These are phyloP conservation scores for Solanum gandarillasii DNA, from an alignment of 257 asterid species.

Conservation along the genomic window DNA sequence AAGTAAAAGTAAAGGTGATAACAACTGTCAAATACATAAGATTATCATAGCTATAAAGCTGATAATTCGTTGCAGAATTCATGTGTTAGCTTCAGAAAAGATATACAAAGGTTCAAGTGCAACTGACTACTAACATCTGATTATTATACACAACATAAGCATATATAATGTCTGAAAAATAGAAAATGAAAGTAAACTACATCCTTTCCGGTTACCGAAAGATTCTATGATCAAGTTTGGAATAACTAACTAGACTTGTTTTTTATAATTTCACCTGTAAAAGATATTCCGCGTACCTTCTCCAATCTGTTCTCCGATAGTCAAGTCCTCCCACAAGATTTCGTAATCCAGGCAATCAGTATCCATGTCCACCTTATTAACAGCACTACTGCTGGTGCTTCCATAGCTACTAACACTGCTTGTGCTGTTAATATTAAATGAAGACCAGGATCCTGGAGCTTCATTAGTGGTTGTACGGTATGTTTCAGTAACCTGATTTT, in stretches of 20 bases:
- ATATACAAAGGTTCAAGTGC: not conserved
- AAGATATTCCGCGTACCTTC: slow-evolving; percentile 48
- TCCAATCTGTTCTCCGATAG: slow-evolving; percentile 86
- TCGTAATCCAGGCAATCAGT: slow-evolving; percentile 69
- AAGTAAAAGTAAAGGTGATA: not conserved
- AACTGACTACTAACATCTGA: not conserved
- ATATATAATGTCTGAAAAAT: not conserved
- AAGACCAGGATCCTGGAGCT: slow-evolving; percentile 82
- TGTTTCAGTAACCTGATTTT: slow-evolving; percentile 36
- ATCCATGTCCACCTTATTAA: slow-evolving; percentile 62
- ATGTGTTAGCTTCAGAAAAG: not conserved
- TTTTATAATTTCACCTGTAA: not conserved
- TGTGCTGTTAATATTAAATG: slow-evolving; percentile 62
- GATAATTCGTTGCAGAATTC: not conserved
- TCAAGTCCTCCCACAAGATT: slow-evolving; percentile 93
- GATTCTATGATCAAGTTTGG: not conserved
- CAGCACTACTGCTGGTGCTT: slow-evolving; percentile 66
- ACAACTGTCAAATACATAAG: not conserved
- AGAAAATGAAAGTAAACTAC: not conserved
- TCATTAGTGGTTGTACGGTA: slow-evolving; percentile 40
- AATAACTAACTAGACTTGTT: not conserved
- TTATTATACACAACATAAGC: not conserved
- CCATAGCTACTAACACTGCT: slow-evolving; percentile 86
- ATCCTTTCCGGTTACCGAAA: not conserved
- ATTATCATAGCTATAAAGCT: not conserved